These are phyloP conservation scores for Trichoderma aggressivum DNA, from an alignment of 2,329 filamentous ascomycete species.

Conservation along the genomic window DNA sequence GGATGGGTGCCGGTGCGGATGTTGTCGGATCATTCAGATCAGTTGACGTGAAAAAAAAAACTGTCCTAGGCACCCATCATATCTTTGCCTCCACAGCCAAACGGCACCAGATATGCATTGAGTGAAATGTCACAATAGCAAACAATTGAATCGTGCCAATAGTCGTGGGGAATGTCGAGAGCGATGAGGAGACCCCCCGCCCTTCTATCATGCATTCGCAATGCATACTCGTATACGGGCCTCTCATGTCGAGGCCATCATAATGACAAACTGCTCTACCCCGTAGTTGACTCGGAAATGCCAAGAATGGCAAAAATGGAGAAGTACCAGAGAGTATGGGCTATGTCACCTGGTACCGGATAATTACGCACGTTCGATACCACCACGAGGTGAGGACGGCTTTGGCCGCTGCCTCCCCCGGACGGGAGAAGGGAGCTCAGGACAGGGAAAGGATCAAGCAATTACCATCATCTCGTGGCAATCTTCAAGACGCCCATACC, in stretches of 20 bases:
- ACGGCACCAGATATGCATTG: background rate
- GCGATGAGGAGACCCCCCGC: background rate
- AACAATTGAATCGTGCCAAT: background rate
- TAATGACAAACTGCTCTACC: background rate
- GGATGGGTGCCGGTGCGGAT: background rate
- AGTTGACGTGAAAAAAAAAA: background rate
- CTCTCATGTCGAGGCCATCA: background rate
- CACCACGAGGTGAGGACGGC: constrained; percentile 1
- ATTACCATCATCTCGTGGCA: constrained; percentile 2
- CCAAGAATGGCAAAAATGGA: background rate
- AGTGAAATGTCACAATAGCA: background rate
- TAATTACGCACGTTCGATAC: background rate
- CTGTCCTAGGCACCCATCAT: background rate
- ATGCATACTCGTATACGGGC: background rate
- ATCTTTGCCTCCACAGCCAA: background rate
- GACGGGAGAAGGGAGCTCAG: constrained; percentile 11
- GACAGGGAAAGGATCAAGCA: constrained; percentile 15
- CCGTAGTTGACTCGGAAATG: background rate
- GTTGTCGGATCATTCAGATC: background rate
- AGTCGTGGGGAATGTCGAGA: background rate
- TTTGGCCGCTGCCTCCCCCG: constrained; percentile 4
- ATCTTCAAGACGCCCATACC: background rate
- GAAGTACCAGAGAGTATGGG: background rate
- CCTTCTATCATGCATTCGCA: background rate
- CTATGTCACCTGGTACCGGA: background rate